Base-by-base conservation (phyloP, 1,139 yeast species). In the Debaryomyces subglobosus region DNA sequence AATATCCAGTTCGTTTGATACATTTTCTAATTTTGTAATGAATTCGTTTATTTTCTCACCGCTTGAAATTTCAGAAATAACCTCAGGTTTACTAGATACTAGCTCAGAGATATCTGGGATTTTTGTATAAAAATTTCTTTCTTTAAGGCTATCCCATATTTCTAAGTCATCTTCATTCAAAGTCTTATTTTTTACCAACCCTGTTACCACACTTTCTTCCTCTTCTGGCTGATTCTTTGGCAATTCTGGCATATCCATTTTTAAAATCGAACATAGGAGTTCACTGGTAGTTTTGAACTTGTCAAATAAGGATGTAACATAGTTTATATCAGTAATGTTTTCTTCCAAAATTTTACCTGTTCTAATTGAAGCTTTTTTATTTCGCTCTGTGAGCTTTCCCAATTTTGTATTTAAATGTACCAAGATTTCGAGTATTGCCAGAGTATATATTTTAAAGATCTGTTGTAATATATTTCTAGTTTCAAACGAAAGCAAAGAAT, bases 131-230 rank as follows among this genome's bases (percentile, higher is more conserved):
- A 89, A 89, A 49, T 70, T 73, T 52, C 79, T 77, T 35, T 80
- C 84, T 39, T 84, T 87, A 12, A 81, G 79, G 51, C 79, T 85
- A 42, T 81, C 87, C 96, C 96, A 90, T 15, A 85, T 65, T 8
- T 65, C 67, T 5, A 69, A 69, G 3, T 64, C 61, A 34, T 71
- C 72, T 36, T 72, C 78, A 43, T 56, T 64, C 23, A 46, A 50
- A 20, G 59, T 53, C 48, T 60, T 54, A 41, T 47, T 51, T 47
- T 57, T 63, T 23, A 64, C 68, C 24, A 67, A 60, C 51, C 62
- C 71, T 24, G 69, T 61, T 6, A 54, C 54, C 2, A 55, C 53
- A 48, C 52, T 63, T 1, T 52, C 50, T 16, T 64, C 64, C 9
- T 50, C 57, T 1, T 53, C 53, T 0, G 54, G 61, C 7, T 58